A percentile compares a stretch with the other conserved stretches of the same genome.
These are phyloP conservation scores for Hortiboletus campestris DNA, from an alignment of 768 basidiomycete genomes.

Conservation along the genomic window DNA sequence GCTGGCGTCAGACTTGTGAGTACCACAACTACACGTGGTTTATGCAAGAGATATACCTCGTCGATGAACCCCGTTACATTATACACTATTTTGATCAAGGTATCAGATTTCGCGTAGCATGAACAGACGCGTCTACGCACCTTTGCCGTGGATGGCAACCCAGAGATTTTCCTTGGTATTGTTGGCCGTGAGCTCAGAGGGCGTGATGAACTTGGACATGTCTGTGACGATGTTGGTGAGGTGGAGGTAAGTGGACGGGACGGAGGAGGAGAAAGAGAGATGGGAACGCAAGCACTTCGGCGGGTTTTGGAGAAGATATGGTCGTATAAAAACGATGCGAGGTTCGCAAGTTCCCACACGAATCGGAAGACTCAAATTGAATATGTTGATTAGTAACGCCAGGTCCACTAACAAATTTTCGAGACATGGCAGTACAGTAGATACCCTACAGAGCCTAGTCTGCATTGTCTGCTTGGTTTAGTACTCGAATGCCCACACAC, in stretches of 20 bases:
- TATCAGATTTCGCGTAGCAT: not conserved
- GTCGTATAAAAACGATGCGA: slow-evolving; percentile 19
- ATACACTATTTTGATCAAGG: slow-evolving; percentile 62
- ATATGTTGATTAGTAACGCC: not conserved
- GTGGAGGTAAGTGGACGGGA: slow-evolving; percentile 14
- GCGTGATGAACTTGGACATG: slow-evolving; percentile 56
- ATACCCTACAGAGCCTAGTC: not conserved
- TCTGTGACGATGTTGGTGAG: slow-evolving; percentile 19
- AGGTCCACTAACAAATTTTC: not conserved
- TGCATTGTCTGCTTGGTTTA: slow-evolving; percentile 57
- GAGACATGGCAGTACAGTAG: not conserved
- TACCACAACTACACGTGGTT: not conserved
- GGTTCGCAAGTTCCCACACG: slow-evolving; percentile 30
- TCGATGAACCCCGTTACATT: slow-evolving; percentile 92
- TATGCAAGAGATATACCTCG: slow-evolving; percentile 55
- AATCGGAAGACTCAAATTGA: not conserved
- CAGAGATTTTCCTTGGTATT: slow-evolving; percentile 73
- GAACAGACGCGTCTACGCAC: slow-evolving; percentile 36
- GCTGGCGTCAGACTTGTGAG: slow-evolving; percentile 44
- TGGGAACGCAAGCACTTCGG: slow-evolving; percentile 2
- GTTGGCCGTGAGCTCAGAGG: slow-evolving; percentile 78
- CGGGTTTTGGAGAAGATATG: not conserved
- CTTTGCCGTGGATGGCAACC: slow-evolving; percentile 83
- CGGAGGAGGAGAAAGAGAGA: slow-evolving; percentile 1
- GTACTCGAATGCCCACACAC: slow-evolving; percentile 72